These are phyloP conservation scores for Phalaenopsis aphrodite DNA, from an alignment of 106 monocot genomes.

Conservation along the genomic window DNA sequence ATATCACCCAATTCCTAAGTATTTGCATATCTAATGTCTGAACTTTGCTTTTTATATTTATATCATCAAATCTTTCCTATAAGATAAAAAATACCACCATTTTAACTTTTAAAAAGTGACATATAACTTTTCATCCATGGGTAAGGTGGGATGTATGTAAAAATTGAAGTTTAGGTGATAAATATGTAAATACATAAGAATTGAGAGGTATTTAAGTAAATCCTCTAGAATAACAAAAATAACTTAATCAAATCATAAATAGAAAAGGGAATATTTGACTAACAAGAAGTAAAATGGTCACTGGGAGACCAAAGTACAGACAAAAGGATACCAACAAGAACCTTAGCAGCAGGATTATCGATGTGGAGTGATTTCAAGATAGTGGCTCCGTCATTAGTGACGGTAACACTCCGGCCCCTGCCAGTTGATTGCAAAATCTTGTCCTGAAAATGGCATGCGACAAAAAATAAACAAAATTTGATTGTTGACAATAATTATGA, in stretches of 20 bases:
- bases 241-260: not conserved
- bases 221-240: not conserved
- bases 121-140: no score
- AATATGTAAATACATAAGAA: no score
- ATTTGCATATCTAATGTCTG: no score
- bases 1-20: no score
- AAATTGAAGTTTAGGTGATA: no score
- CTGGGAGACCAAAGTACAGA: not conserved
- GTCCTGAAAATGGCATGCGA: slow-evolving; percentile 37
- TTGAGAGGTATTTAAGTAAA: no score
- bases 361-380: slow-evolving; percentile 97
- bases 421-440: slow-evolving; percentile 98
- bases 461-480: slow-evolving; percentile 4
- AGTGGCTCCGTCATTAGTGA: slow-evolving; percentile 98
- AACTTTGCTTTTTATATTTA: no score
- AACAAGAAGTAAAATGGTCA: not conserved
- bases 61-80: no score
- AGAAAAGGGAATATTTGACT: not conserved
- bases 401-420: slow-evolving; percentile 76
- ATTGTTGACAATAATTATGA: not conserved
- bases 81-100: no score
- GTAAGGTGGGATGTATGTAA: no score
- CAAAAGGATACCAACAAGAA: slow-evolving; percentile 50
- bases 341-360: slow-evolving; percentile 96
- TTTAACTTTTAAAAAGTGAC: no score